A percentile compares a stretch with the other conserved stretches of the same genome.
Evolutionary conservation across 192 early-diverging fungal genomes (phyloP).

Genomic region (Haplosporangium gracile): DNA sequence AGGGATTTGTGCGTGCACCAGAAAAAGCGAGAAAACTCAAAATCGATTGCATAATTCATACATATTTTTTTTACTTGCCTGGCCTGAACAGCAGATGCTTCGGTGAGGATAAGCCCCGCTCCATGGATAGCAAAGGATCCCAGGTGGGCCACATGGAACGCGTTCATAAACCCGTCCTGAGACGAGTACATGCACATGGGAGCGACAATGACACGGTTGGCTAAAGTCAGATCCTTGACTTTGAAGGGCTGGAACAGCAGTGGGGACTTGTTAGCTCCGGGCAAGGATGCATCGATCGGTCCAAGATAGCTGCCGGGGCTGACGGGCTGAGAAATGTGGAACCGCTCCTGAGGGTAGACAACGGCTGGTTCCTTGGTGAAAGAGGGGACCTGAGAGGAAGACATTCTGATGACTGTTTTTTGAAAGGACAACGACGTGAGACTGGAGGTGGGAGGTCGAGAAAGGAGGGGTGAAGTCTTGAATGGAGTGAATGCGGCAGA

Average conservation of each 20-base stretch:
- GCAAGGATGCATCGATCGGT: conserved; percentile 14
- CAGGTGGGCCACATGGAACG: conserved; percentile 73
- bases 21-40: not conserved
- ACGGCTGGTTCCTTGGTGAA: not conserved
- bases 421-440: not conserved
- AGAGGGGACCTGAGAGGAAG: not conserved
- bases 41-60: not conserved
- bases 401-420: not conserved
- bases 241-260: conserved; percentile 76
- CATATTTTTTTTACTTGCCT: conserved; percentile 1
- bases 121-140: conserved; percentile 82
- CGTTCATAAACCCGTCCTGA: conserved; percentile 73
- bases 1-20: not conserved
- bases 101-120: conserved; percentile 83
- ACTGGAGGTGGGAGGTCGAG: not conserved
- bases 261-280: conserved; percentile 28
- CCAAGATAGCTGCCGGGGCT: conserved; percentile 36
- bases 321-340: conserved; percentile 17
- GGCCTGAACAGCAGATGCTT: conserved; percentile 78
- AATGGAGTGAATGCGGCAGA: not conserved
- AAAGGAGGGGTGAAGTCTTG: not conserved
- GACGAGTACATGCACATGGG: conserved; percentile 90
- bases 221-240: conserved; percentile 73
- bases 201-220: conserved; percentile 82
- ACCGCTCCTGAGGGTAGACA: conserved; percentile 19